Evolutionary conservation across 2,329 filamentous ascomycete genomes (phyloP).

Genomic region (Pseudopyricularia javanii): DNA sequence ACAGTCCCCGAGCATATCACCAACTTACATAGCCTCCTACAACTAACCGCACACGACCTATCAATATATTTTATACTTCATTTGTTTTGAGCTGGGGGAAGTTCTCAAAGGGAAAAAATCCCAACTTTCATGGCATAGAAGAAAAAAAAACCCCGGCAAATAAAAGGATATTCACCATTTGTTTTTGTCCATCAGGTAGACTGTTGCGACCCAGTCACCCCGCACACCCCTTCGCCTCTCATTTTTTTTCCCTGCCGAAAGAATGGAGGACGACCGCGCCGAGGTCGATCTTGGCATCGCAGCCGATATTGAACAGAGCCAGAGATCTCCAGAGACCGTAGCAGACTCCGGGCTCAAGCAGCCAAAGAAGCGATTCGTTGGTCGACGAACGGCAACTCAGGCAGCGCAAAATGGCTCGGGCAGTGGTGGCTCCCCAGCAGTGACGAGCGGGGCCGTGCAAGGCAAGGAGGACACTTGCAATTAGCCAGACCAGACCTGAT

Average conservation of each 20-base stretch:
- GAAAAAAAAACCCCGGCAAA: no score
- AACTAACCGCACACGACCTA: no score
- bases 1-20: no score
- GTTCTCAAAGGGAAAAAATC: neutral
- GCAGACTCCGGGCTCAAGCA: conserved; percentile 44
- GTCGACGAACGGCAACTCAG: conserved; percentile 60
- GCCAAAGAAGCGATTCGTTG: conserved; percentile 88
- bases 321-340: conserved; percentile 14
- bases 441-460: conserved; percentile 56
- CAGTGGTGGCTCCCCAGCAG: conserved; percentile 22
- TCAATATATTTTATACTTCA: no score
- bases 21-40: no score
- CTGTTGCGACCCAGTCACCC: conserved; percentile 8
- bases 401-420: conserved; percentile 26
- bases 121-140: neutral
- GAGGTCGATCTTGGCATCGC: conserved; percentile 59
- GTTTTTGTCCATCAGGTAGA: neutral
- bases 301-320: conserved; percentile 41
- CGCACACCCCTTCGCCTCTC: conserved; percentile 4
- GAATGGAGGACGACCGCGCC: conserved; percentile 67
- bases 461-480: conserved; percentile 20
- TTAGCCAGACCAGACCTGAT: neutral
- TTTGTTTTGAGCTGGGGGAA: no score
- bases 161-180: no score
- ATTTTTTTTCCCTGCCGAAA: conserved; percentile 6